Evolutionary conservation across 306 rosid genomes (phyloP), one percentile per base, ranked within the genome.

Genomic region (Cercis canadensis): DNA sequence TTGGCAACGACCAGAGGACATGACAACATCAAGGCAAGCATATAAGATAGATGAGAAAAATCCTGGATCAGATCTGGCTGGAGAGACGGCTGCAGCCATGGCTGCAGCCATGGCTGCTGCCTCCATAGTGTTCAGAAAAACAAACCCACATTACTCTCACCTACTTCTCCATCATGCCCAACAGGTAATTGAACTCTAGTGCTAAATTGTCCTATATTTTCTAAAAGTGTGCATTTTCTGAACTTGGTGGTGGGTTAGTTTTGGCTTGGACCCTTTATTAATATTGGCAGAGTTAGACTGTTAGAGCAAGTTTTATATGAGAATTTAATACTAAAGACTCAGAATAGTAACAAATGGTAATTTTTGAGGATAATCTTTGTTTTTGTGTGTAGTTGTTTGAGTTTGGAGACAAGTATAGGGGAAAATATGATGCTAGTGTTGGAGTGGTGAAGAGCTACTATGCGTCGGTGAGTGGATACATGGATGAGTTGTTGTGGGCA

Each of bases 401-500:
- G 60, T 95, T 95, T 67, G 99, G 90, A 46, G 99, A 95, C 79
- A 87, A 82, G 67, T 79, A 89, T 7, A 87, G 96, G 64, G 97
- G 92, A 16, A 92, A 95, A 31, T 95, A 95, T 67, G 99, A 95
- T 47, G 85, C 55, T 0, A 88, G 96, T 69, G 81, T 95, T 72
- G 92, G 79, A 46, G 96, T 69, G 32, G 99, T 89, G 86, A 92
- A 89, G 91, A 86, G 81, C 71, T 95, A 95, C 87, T 95, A 95
- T 59, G 90, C 92, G 88, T 95, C 99, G 83, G 99, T 95, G 97
- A 95, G 99, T 86, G 99, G 97, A 40, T 91, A 83, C 81, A 89
- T 52, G 80, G 99, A 95, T 70, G 99, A 95, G 81, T 64, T 95
- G 86, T 72, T 94, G 76, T 94, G 99, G 99, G 99, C 84, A 60